Evolutionary conservation across 768 basidiomycete species (phyloP).

Genomic region (Termitomyces sp.): DNA sequence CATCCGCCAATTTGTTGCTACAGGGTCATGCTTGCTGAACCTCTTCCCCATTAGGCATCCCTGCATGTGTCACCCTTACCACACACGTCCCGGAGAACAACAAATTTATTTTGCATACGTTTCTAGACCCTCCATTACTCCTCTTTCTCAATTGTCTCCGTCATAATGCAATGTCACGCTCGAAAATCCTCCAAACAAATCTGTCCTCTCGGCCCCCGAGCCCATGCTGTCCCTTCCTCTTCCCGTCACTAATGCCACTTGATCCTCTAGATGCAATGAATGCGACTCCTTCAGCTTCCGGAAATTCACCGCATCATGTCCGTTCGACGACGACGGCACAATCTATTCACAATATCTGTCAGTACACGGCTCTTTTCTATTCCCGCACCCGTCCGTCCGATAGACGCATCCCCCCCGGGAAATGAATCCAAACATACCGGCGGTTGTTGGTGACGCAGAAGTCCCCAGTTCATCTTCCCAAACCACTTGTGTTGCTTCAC

Average conservation of each 20-base stretch:
- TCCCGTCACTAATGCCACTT: slow-evolving; percentile 22
- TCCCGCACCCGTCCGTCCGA: too few species aligned
- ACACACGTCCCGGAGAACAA: slow-evolving; percentile 21
- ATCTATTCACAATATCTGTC: slow-evolving; percentile 35
- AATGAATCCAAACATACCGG: slow-evolving; percentile 57
- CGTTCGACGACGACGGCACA: slow-evolving; percentile 71
- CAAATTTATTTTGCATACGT: slow-evolving; percentile 21
- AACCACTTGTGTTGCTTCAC: slow-evolving; percentile 99
- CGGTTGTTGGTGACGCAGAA: slow-evolving; percentile 86
- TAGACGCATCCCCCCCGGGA: too few species aligned
- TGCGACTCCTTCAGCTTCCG: slow-evolving; percentile 86
- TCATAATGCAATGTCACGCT: slow-evolving; percentile 88
- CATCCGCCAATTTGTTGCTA: slow-evolving; percentile 19
- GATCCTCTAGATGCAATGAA: slow-evolving; percentile 83
- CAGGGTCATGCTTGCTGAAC: slow-evolving; percentile 15
- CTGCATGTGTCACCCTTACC: slow-evolving; percentile 9
- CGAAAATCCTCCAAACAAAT: slow-evolving; percentile 83
- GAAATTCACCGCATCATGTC: slow-evolving; percentile 83
- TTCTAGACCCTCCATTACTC: too few species aligned
- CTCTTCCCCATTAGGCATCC: slow-evolving; percentile 19
- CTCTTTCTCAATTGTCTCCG: slow-evolving; percentile 26
- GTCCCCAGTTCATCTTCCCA: slow-evolving; percentile 91
- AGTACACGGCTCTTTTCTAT: too few species aligned
- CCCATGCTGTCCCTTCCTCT: slow-evolving; percentile 19
- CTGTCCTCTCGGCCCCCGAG: slow-evolving; percentile 16